Percentiles rank a stretch among this genome's conserved stretches.
These are phyloP conservation scores for Plenodomus lindquistii DNA, from an alignment of 2,329 filamentous ascomycete genomes.

Conservation along the genomic window DNA sequence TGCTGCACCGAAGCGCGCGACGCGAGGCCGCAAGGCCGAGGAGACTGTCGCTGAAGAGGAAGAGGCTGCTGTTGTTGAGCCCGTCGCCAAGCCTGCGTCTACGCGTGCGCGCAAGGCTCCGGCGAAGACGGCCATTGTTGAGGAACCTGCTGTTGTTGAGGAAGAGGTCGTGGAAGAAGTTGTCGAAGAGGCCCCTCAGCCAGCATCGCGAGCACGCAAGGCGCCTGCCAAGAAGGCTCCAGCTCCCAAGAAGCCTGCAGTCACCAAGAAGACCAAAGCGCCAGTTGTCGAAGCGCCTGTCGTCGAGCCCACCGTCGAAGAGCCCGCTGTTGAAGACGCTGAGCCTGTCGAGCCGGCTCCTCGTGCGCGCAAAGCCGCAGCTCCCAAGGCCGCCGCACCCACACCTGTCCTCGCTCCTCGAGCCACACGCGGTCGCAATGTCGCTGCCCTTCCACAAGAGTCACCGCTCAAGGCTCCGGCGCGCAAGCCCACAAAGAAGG, in stretches of 20 bases:
- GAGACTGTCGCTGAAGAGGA: conserved; percentile 15
- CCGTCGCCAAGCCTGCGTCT: conserved; percentile 17
- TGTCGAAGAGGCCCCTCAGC: conserved; percentile 18
- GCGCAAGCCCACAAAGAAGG: conserved; percentile 29
- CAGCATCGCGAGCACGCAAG: conserved; percentile 22
- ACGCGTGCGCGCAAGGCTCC: conserved; percentile 24
- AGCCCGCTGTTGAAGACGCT: conserved; percentile 3
- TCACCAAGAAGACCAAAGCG: conserved; percentile 11
- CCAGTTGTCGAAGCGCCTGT: conserved; percentile 10
- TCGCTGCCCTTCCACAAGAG: conserved; percentile 15
- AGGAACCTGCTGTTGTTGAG: conserved; percentile 8
- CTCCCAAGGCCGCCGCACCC: conserved; percentile 14
- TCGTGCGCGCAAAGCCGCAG: conserved; percentile 23
- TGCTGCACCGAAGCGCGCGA: conserved; percentile 28
- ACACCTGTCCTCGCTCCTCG: conserved; percentile 16
- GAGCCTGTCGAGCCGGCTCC: conserved; percentile 23
- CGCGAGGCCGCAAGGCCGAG: conserved; percentile 27
- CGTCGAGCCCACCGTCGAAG: conserved; percentile 3
- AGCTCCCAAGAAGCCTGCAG: conserved; percentile 9
- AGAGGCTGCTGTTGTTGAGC: conserved; percentile 14
- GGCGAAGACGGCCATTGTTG: conserved; percentile 16
- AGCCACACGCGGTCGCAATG: conserved; percentile 27
- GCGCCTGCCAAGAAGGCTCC: conserved; percentile 21
- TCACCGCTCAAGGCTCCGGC: conserved; percentile 35
- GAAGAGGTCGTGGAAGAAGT: conserved; percentile 3